Percentiles rank a stretch among this genome's conserved stretches.
These are phyloP conservation scores for Diatrype stigma DNA, from an alignment of 2,329 filamentous ascomycete genomes.

Conservation along the genomic window DNA sequence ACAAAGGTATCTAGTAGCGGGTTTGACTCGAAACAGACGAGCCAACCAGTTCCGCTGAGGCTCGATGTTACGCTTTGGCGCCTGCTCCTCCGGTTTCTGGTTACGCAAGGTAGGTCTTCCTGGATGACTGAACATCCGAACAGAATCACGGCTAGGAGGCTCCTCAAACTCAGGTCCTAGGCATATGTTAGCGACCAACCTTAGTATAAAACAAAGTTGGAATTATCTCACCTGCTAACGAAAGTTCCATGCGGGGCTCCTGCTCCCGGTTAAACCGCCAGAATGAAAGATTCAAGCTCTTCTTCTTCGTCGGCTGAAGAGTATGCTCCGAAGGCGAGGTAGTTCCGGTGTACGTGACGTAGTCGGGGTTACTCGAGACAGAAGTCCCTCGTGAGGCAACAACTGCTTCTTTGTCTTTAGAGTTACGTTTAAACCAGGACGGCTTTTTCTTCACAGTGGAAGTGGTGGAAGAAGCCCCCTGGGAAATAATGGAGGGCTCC, in stretches of 20 bases:
- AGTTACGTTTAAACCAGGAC: slow-evolving; percentile 49
- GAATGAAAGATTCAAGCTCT: slow-evolving; percentile 47
- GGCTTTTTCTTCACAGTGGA: slow-evolving; percentile 40
- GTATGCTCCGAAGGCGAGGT: slow-evolving; percentile 16
- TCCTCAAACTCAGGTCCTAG: slow-evolving; percentile 30
- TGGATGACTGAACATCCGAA: slow-evolving; percentile 16
- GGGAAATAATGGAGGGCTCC: slow-evolving; percentile 13
- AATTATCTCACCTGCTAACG: slow-evolving; percentile 37
- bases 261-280: slow-evolving; percentile 50
- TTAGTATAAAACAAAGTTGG: neutral
- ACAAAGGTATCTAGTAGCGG: slow-evolving; percentile 70
- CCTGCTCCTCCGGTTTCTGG: slow-evolving; percentile 19
- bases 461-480: slow-evolving; percentile 20
- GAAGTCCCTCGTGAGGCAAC: slow-evolving; percentile 9
- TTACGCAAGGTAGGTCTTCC: slow-evolving; percentile 9
- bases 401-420: slow-evolving; percentile 32
- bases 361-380: slow-evolving; percentile 11
- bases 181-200: slow-evolving; percentile 12
- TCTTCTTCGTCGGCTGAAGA: slow-evolving; percentile 38
- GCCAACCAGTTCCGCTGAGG: slow-evolving; percentile 82
- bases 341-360: slow-evolving; percentile 15
- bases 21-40: slow-evolving; percentile 84
- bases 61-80: slow-evolving; percentile 49
- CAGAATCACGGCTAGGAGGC: slow-evolving; percentile 19
- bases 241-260: slow-evolving; percentile 35